Evolutionary conservation across 352 stramenopile species (phyloP).

Genomic region (Phytophthora pinifolia): DNA sequence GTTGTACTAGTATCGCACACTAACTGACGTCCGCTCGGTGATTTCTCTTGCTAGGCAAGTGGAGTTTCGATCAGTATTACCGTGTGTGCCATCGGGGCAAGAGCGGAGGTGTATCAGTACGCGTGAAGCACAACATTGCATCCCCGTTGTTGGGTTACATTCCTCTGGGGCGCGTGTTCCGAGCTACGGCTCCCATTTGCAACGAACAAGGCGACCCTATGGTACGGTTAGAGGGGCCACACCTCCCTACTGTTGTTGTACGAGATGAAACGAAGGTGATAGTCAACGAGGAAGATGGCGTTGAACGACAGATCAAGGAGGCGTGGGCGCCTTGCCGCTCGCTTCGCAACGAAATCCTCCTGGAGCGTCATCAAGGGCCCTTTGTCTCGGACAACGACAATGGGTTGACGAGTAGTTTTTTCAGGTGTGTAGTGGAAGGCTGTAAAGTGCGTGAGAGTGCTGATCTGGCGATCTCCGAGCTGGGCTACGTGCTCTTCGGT

Average conservation of each 20-base stretch:
- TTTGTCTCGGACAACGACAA: constrained; percentile 21
- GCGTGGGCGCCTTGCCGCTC: constrained; percentile 73
- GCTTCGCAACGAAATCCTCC: constrained; percentile 70
- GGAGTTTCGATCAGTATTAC: constrained; percentile 65
- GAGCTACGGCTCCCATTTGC: constrained; percentile 52
- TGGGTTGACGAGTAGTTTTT: constrained; percentile 32
- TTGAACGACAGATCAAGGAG: constrained; percentile 31
- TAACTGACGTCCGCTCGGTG: not conserved
- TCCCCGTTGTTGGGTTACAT: constrained; percentile 64
- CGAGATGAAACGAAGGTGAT: constrained; percentile 17
- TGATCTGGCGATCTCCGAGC: constrained; percentile 57
- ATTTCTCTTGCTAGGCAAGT: constrained; percentile 39
- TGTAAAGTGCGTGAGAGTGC: constrained; percentile 61
- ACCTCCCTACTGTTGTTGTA: constrained; percentile 36
- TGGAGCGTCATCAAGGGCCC: constrained; percentile 57
- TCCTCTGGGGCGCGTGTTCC: constrained; percentile 64
- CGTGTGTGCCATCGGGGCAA: constrained; percentile 72
- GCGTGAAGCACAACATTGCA: constrained; percentile 67
- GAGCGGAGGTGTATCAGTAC: constrained; percentile 61
- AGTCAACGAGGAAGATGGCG: constrained; percentile 13
- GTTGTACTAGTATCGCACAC: no score
- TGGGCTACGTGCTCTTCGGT: constrained; percentile 75
- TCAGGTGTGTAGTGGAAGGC: constrained; percentile 73
- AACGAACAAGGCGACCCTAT: constrained; percentile 79
- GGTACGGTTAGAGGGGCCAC: constrained; percentile 56